Percentiles rank a stretch among this genome's conserved stretches.
Evolutionary conservation across 2,329 filamentous ascomycete species (phyloP).

Genomic region (Nakataea oryzae): DNA sequence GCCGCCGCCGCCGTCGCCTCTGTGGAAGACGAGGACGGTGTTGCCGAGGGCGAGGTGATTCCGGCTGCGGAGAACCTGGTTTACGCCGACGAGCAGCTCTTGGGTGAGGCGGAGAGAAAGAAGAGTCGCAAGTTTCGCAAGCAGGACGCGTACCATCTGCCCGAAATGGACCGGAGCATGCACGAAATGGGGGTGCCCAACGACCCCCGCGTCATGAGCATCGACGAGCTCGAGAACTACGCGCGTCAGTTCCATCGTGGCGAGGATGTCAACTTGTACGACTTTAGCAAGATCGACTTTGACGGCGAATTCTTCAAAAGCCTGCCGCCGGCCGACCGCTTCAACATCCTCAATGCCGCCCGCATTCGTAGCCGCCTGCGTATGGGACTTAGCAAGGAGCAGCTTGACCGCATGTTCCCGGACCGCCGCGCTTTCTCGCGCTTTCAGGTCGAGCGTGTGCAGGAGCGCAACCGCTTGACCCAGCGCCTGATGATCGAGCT

Average conservation of each 20-base stretch:
- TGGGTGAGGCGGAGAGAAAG: constrained; percentile 66
- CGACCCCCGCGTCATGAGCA: constrained; percentile 91
- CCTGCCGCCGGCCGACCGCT: constrained; percentile 78
- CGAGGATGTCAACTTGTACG: constrained; percentile 84
- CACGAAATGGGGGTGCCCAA: constrained; percentile 81
- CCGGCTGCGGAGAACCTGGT: constrained; percentile 62
- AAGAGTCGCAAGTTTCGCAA: constrained; percentile 73
- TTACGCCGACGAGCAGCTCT: constrained; percentile 82
- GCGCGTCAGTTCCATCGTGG: constrained; percentile 85
- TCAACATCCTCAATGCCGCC: constrained; percentile 95
- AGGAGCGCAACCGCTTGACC: constrained; percentile 86
- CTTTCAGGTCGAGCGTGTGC: constrained; percentile 92
- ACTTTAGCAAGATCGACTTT: constrained; percentile 98
- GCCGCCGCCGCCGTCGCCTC: constrained; percentile 23
- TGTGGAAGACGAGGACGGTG: constrained; percentile 35
- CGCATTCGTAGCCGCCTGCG: constrained; percentile 76
- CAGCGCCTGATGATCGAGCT: constrained; percentile 91
- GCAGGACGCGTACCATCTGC: constrained; percentile 91
- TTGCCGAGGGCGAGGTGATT: constrained; percentile 52
- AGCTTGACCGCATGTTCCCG: constrained; percentile 92
- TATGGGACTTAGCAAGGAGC: constrained; percentile 95
- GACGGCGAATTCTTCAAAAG: constrained; percentile 92
- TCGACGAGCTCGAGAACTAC: constrained; percentile 89
- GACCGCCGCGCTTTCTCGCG: constrained; percentile 94
- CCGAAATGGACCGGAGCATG: constrained; percentile 68